These are phyloP conservation scores for Podila clonocystis DNA, from an alignment of 192 early-diverging fungal genomes.

Conservation along the genomic window DNA sequence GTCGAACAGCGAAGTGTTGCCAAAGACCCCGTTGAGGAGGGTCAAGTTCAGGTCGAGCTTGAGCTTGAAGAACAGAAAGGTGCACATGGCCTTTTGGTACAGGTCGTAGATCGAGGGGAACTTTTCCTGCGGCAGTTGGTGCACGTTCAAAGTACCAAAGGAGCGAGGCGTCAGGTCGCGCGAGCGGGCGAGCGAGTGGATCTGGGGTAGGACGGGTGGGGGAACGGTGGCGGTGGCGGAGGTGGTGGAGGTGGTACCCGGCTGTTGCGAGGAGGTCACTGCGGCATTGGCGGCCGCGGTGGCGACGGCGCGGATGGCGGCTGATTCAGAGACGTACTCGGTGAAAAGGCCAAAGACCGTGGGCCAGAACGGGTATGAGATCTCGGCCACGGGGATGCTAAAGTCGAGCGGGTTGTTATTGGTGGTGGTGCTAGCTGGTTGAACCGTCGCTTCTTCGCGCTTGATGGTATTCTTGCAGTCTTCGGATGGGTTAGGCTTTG, in stretches of 20 bases:
- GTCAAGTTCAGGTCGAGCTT: constrained; percentile 60
- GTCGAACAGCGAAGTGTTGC: constrained; percentile 61
- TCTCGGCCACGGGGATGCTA: constrained; percentile 13
- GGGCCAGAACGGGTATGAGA: constrained; percentile 46
- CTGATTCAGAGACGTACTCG: constrained; percentile 32
- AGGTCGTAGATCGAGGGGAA: constrained; percentile 41
- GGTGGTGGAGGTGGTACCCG: neutral
- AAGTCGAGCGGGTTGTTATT: constrained; percentile 21
- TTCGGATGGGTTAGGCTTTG: neutral
- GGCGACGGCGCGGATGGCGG: constrained; percentile 1
- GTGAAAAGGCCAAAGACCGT: constrained; percentile 46
- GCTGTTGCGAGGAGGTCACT: neutral
- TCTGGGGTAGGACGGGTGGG: constrained; percentile 8
- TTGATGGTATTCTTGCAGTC: neutral
- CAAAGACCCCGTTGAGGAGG: constrained; percentile 52
- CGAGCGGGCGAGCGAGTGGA: constrained; percentile 35
- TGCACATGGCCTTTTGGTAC: constrained; percentile 52
- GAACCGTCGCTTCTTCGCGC: neutral
- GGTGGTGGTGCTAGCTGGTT: neutral
- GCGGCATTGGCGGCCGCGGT: neutral
- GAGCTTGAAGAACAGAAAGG: constrained; percentile 51
- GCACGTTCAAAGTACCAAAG: constrained; percentile 39
- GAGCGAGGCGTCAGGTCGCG: constrained; percentile 37
- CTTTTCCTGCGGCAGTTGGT: constrained; percentile 47
- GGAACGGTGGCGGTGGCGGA: neutral